phyloP scores from a whole-genome alignment of 352 stramenopile genomes.

The Globisporangium carolinianum region DNA sequence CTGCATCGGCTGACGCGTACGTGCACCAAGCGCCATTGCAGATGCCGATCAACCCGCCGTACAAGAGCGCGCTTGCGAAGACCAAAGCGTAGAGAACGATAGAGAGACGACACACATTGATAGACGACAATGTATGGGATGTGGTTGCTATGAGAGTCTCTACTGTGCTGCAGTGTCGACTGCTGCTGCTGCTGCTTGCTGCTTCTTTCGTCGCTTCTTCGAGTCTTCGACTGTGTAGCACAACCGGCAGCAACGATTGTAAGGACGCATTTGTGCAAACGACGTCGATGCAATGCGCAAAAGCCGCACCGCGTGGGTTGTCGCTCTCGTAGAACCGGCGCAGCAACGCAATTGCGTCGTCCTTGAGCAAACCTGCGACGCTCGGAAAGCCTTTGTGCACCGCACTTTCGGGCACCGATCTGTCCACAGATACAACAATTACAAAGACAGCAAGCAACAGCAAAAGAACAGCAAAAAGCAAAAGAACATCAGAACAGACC shows the following conservation, averaged over 20 bases:
- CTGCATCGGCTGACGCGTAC: slow-evolving; percentile 20
- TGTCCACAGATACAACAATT: neutral
- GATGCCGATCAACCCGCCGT: slow-evolving; percentile 85
- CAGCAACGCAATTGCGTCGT: slow-evolving; percentile 79
- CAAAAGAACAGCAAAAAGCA: neutral
- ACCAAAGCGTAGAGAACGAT: slow-evolving; percentile 11
- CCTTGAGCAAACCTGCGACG: slow-evolving; percentile 67
- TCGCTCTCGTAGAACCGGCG: slow-evolving; percentile 87
- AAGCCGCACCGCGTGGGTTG: slow-evolving; percentile 71
- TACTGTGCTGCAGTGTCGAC: neutral
- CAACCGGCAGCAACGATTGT: no score
- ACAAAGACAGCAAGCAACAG: no score
- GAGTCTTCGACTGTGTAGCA: slow-evolving; percentile 48
- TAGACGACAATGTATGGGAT: neutral
- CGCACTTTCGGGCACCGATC: slow-evolving; percentile 31
- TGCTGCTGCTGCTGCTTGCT: slow-evolving; percentile 2
- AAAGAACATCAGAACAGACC: no score
- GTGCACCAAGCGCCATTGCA: slow-evolving; percentile 73
- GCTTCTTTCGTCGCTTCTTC: slow-evolving; percentile 74
- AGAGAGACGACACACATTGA: slow-evolving; percentile 7
- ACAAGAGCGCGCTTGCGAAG: slow-evolving; percentile 66
- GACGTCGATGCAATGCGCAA: neutral
- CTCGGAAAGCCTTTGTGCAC: slow-evolving; percentile 58
- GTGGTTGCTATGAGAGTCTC: neutral
- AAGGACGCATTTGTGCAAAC: slow-evolving; percentile 3